Conservation (phyloP, 306 rosid genomes). For the Carpinus fangiana region DNA sequence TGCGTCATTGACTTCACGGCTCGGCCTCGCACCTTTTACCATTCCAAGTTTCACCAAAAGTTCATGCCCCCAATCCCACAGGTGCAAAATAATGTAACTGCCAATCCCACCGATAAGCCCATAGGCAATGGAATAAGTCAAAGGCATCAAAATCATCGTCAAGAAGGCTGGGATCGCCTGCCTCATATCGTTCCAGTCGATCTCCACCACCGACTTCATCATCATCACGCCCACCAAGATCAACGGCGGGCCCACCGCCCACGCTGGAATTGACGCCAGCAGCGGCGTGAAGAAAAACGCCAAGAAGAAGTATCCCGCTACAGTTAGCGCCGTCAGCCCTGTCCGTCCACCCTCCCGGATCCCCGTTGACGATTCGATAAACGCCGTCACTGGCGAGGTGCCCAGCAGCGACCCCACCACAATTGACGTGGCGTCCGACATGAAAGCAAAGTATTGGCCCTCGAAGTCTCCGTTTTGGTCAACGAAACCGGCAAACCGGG, state of each 20-base stretch:
- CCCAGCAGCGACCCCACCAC: constrained; percentile 84
- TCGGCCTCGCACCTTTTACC: neutral
- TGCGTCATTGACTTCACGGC: constrained; percentile 37
- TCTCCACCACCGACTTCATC: constrained; percentile 93
- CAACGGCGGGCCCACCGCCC: constrained; percentile 99
- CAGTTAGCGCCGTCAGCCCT: constrained; percentile 84
- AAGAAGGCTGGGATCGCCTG: constrained; percentile 92
- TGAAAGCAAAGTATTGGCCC: constrained; percentile 92
- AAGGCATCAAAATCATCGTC: constrained; percentile 79
- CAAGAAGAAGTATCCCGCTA: constrained; percentile 59
- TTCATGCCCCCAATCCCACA: constrained; percentile 62
- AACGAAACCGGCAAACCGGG: constrained; percentile 80
- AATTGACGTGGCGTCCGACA: constrained; percentile 93
- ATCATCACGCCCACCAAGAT: constrained; percentile 90
- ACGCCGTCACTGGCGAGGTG: constrained; percentile 91
- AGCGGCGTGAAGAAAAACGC: constrained; percentile 91
- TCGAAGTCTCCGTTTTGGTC: constrained; percentile 74
- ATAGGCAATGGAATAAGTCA: constrained; percentile 87
- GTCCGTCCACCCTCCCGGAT: constrained; percentile 94
- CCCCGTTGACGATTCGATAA: constrained; percentile 87
- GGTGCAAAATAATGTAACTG: constrained; percentile 63
- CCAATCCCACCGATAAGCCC: constrained; percentile 93
- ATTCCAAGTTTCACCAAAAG: constrained; percentile 38
- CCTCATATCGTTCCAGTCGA: constrained; percentile 89
- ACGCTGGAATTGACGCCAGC: constrained; percentile 91